Percentiles rank a stretch among this genome's conserved stretches.
Conservation (phyloP, 495 filamentous ascomycete genomes). For the Letharia lupina region DNA sequence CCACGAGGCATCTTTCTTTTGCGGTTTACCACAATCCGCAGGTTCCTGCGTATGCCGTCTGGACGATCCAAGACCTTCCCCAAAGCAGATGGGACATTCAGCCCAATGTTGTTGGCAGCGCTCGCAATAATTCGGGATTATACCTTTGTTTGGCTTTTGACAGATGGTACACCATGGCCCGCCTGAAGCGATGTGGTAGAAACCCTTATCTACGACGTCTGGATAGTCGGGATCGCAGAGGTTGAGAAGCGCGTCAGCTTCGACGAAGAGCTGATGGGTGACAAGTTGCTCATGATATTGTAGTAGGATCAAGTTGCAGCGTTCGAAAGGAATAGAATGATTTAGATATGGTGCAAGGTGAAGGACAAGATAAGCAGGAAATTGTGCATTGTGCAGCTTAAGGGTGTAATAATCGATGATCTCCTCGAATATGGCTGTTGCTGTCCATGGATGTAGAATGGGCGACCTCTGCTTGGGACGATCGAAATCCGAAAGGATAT, state of each 20-base stretch:
- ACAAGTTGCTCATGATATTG: conserved; percentile 57
- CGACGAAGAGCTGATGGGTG: conserved; percentile 53
- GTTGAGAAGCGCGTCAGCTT: conserved; percentile 62
- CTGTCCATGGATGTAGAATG: conserved; percentile 41
- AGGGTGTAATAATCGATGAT: conserved; percentile 40
- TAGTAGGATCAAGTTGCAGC: conserved; percentile 32
- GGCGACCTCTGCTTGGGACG: conserved; percentile 18
- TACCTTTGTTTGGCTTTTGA: conserved; percentile 44
- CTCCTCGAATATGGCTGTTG: conserved; percentile 39
- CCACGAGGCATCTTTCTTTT: conserved; percentile 43
- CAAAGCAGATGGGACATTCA: conserved; percentile 34
- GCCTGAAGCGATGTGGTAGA: conserved; percentile 38
- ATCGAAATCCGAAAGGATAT: conserved; percentile 9
- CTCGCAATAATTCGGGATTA: conserved; percentile 39
- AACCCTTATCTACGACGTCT: conserved; percentile 49
- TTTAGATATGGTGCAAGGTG: conserved; percentile 38
- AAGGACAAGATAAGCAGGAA: conserved; percentile 40
- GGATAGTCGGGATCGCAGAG: conserved; percentile 51
- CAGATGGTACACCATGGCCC: conserved; percentile 45
- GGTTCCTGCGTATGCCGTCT: neutral
- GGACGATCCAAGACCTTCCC: conserved; percentile 3
- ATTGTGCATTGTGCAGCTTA: conserved; percentile 38
- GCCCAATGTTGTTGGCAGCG: conserved; percentile 37
- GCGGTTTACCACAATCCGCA: conserved; percentile 14
- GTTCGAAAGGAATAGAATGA: conserved; percentile 29